A percentile compares a stretch with the other conserved stretches of the same genome.
phyloP scores from a whole-genome alignment of 169 alveolate species.

The Hammondia hammondi region DNA sequence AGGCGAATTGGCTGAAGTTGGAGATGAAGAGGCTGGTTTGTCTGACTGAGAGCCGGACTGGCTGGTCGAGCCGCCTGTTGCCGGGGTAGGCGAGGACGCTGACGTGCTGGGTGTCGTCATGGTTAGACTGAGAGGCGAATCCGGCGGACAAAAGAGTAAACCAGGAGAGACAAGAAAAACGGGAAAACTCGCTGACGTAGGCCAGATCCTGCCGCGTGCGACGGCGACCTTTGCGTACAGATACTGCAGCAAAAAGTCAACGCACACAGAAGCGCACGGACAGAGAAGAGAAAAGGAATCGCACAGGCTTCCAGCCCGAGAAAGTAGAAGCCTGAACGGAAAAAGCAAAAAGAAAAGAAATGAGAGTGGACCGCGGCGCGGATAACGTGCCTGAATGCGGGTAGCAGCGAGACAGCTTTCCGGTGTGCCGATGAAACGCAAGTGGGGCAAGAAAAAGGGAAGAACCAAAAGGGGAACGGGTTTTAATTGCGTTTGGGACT shows the following conservation, averaged over 20 bases:
- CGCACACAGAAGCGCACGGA: not conserved
- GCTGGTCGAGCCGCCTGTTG: not conserved
- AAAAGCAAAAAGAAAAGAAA: too few relatives aligned
- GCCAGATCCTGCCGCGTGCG: not conserved
- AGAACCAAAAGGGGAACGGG: too few relatives aligned
- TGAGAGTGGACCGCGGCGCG: too few relatives aligned
- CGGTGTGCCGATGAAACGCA: too few relatives aligned
- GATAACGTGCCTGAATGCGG: too few relatives aligned
- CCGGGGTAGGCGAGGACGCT: conserved; percentile 7
- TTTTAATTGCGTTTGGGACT: too few relatives aligned
- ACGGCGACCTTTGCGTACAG: too few relatives aligned
- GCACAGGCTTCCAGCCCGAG: too few relatives aligned
- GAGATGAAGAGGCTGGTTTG: not conserved
- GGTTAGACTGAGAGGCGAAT: not conserved
- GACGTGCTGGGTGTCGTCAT: not conserved
- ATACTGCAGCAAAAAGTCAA: not conserved
- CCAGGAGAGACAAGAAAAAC: not conserved
- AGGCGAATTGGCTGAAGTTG: not conserved
- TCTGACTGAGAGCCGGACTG: not conserved
- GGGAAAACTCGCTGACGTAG: too few relatives aligned
- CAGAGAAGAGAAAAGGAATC: not conserved
- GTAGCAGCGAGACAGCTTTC: too few relatives aligned
- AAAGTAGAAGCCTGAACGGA: too few relatives aligned
- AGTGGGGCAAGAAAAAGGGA: too few relatives aligned
- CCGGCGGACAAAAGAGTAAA: not conserved